Evolutionary conservation across 148 eudicot species (phyloP).

Genomic region (Limonium bicolor): DNA sequence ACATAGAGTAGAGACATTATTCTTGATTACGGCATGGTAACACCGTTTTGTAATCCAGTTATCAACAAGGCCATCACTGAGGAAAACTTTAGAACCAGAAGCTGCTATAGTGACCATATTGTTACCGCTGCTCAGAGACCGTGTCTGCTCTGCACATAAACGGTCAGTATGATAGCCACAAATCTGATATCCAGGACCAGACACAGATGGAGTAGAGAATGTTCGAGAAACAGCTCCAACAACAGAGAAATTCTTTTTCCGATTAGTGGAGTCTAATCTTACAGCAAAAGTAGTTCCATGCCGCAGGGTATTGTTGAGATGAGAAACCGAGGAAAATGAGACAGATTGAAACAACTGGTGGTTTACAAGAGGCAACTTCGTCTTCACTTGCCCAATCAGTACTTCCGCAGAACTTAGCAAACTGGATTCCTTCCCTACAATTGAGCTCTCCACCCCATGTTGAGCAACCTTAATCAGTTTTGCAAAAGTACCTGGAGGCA

Average conservation of each 20-base stretch:
- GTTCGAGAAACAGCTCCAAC: constrained; percentile 55
- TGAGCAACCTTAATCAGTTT: constrained; percentile 21
- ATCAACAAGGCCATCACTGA: constrained; percentile 19
- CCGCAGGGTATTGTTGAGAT: constrained; percentile 24
- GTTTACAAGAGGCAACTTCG: constrained; percentile 28
- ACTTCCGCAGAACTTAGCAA: constrained; percentile 21
- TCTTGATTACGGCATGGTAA: constrained; percentile 15
- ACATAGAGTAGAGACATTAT: constrained; percentile 12
- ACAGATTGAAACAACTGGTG: constrained; percentile 20
- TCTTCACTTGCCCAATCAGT: constrained; percentile 29
- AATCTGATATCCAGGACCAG: constrained; percentile 56
- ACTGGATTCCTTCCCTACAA: constrained; percentile 21
- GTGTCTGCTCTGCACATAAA: constrained; percentile 21
- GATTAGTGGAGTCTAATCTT: constrained; percentile 31
- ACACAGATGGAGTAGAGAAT: constrained; percentile 58
- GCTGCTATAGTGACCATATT: constrained; percentile 30
- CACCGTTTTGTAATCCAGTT: constrained; percentile 18
- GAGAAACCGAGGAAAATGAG: constrained; percentile 15
- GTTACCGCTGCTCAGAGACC: constrained; percentile 1
- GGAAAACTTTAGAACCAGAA: constrained; percentile 24
- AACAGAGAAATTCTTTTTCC: constrained; percentile 31
- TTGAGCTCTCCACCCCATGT: constrained; percentile 28
- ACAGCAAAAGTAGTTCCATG: constrained; percentile 39
- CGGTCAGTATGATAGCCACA: constrained; percentile 50
- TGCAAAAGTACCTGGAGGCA: constrained; percentile 44